Evolutionary conservation across 192 early-diverging fungal species (phyloP).

Genomic region (Coemansia sp.): DNA sequence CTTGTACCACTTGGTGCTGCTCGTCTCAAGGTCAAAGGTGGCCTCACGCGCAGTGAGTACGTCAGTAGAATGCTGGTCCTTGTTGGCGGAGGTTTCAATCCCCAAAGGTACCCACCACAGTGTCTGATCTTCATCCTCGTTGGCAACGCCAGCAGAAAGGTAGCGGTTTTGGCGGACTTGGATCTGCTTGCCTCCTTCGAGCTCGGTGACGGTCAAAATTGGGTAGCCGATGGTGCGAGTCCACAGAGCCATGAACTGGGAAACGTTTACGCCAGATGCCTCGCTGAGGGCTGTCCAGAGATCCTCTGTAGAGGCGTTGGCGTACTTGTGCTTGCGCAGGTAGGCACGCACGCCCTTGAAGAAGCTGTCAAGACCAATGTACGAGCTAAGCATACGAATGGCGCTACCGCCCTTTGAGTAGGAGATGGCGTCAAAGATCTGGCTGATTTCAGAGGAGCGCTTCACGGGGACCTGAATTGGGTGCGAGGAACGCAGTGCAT

Average conservation of each 20-base stretch:
- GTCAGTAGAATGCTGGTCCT: slow-evolving; percentile 21
- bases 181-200: slow-evolving; percentile 48
- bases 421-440: slow-evolving; percentile 95
- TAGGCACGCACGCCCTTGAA: slow-evolving; percentile 73
- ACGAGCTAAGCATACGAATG: slow-evolving; percentile 90
- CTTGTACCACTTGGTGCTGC: slow-evolving; percentile 70
- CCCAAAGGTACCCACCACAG: slow-evolving; percentile 87
- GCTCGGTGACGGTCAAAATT: slow-evolving; percentile 69
- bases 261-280: slow-evolving; percentile 80
- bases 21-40: slow-evolving; percentile 55
- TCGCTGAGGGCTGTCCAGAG: slow-evolving; percentile 84
- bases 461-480: slow-evolving; percentile 90
- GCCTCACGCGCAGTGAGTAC: slow-evolving; percentile 54
- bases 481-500: slow-evolving; percentile 84
- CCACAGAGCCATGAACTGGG: slow-evolving; percentile 85
- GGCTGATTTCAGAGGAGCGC: slow-evolving; percentile 82
- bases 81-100: slow-evolving; percentile 47
- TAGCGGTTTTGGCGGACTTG: slow-evolving; percentile 81
- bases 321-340: slow-evolving; percentile 79
- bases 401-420: slow-evolving; percentile 91
- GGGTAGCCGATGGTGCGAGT: slow-evolving; percentile 86
- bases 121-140: slow-evolving; percentile 73
- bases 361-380: slow-evolving; percentile 69
- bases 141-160: slow-evolving; percentile 74
- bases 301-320: slow-evolving; percentile 85